Evolutionary conservation across 2,329 filamentous ascomycete genomes (phyloP), one percentile per base, ranked within the genome.

Genomic region (Xylariales sp.): DNA sequence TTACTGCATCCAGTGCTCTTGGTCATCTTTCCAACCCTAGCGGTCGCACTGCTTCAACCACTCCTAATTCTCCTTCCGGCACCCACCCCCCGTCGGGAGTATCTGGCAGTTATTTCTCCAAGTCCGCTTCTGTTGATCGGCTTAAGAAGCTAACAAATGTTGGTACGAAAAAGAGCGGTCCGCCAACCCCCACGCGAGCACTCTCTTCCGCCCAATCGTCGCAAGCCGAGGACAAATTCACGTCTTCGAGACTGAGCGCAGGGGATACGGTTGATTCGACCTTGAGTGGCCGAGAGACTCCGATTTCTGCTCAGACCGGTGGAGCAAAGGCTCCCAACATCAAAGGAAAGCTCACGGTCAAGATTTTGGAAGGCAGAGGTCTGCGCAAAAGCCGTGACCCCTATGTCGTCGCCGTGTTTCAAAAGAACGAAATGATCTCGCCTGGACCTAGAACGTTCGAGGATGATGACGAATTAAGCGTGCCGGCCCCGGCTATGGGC

Each of bases 381-480:
- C 68, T 98, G 39, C 78, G 85, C 46, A 87, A 82, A 44, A 88
- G 88, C 58, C 80, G 82, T 45, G 88, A 96, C 56, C 93, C 93
- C 1, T 98, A 98, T 56, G 88, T 96, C 39, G 89, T 98, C 9
- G 95, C 87, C 45, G 90, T 96, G 19, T 98, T 97, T 58, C 93
- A 98, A 62, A 86, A 88, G 61, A 95, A 91, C 58, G 93, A 98
- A 63, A 84, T 95, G 54, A 95, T 98, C 42, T 97, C 93, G 1
- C 84, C 87, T 42, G 88, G 88, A 3, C 87, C 90, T 10, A 79
- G 83, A 25, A 71, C 72, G 41, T 66, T 74, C 18, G 71, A 74
- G 22, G 82, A 85, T 32, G 74, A 79, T 25, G 79, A 82, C 32
- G 78, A 83, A 42, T 57, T 73, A 44, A 49, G 68, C 18, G 55